Evolutionary conservation across 2,329 filamentous ascomycete genomes (phyloP).

Genomic region (Myriosclerotinia scirpicola): DNA sequence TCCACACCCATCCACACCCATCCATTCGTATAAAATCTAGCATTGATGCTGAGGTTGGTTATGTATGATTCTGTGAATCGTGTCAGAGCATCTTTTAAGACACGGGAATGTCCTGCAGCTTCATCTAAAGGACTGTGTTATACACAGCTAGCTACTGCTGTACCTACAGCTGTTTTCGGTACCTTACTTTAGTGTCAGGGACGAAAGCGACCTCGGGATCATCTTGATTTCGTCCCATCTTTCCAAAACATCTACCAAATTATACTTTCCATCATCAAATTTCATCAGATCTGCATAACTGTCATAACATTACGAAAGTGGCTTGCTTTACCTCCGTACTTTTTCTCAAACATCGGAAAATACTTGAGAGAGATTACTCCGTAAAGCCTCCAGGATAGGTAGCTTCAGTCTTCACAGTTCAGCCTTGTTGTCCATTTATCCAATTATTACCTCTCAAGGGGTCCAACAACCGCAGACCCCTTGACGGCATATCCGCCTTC

Average conservation of each 20-base stretch:
- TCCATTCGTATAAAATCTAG: neutral
- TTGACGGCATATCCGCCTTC: constrained; percentile 64
- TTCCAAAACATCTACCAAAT: constrained; percentile 23
- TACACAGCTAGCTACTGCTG: constrained; percentile 2
- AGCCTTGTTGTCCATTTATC: constrained; percentile 20
- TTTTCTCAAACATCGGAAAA: constrained; percentile 22
- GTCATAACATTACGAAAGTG: constrained; percentile 16
- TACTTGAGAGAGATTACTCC: constrained; percentile 21
- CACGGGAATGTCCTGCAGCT: neutral
- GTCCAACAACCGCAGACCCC: constrained; percentile 46
- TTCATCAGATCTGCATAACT: constrained; percentile 14
- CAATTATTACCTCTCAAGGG: constrained; percentile 11
- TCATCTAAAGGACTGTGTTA: neutral
- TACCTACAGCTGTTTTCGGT: constrained; percentile 1
- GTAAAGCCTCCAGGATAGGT: neutral
- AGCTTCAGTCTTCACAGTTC: constrained; percentile 1
- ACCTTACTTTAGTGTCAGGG: constrained; percentile 21
- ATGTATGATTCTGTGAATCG: neutral
- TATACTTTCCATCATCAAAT: neutral
- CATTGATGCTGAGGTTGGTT: neutral
- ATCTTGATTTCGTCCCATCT: constrained; percentile 24
- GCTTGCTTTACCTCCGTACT: constrained; percentile 15
- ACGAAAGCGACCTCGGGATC: constrained; percentile 19
- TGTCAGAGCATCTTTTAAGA: constrained; percentile 3
- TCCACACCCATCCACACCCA: too few relatives aligned